Evolutionary conservation across 768 basidiomycete species (phyloP), one percentile per base, ranked within the genome.

Genomic region (Podaxis pistillaris): DNA sequence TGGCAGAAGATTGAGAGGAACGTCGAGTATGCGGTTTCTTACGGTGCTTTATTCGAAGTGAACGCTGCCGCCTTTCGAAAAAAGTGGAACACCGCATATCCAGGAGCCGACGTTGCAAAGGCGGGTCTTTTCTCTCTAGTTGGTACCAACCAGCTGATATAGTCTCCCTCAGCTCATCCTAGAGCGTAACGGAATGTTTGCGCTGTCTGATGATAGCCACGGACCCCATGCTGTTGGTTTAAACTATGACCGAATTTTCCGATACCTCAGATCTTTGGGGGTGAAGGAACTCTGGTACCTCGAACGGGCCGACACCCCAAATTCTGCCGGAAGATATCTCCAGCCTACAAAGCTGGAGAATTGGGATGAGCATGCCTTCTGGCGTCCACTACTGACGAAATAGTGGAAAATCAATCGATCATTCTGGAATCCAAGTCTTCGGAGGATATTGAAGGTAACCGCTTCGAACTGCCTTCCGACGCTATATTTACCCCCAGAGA

Each of bases 141-240:
- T 30, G 17, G 9, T 30, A 11, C 9, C n/a, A 8, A 46, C 15
- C 17, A 38, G 6, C 52, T 61, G 13, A 30, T 41, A 9, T 11
- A 2, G 8, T 53, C 38, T 33, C 36, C 19, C 56, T 26, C 70
- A 98, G 96, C 69, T 90, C 24, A 91, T 98, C 61, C 67, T 85
- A n/a, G 70, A 79, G 47, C 73, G 80, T 53, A 84, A 82, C 9
- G 97, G 96, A 2, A 84, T 86, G 24, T 85, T 97, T 65, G 84
- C 89, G 19, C 81, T 99, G 28, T 98, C 96, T 4, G 97, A 98
- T 71, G 97, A 98, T 75, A 96, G 95, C 57, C 97, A 99, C 69
- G 94, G 93, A 0, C 90, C 94, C 1, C 85, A 86, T 33, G 86
- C 86, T 8, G 94, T 98, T 58, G 95, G 94, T 0, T 78, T 94